Conservation (phyloP, 148 eudicot genomes). For the Talinum fruticosum region DNA sequence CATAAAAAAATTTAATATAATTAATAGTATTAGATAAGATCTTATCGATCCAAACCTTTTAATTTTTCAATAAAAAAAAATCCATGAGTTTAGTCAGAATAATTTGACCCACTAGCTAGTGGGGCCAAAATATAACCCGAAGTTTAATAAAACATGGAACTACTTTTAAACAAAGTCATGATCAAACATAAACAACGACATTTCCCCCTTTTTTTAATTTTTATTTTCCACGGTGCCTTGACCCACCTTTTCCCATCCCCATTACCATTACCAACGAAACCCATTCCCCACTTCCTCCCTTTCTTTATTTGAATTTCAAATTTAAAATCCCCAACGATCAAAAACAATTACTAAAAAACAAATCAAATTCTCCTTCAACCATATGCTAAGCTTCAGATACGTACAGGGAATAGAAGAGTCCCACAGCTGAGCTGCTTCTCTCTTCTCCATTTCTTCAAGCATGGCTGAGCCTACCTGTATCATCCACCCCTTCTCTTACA, state of each 20-base stretch:
- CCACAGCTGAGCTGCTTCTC: neutral
- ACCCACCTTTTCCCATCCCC: constrained; percentile 9
- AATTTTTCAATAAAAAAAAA: neutral
- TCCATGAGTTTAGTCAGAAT: neutral
- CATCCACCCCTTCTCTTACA: constrained; percentile 46
- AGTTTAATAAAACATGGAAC: constrained; percentile 14
- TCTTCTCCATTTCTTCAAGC: constrained; percentile 2
- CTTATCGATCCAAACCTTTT: too few species aligned
- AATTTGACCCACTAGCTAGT: neutral
- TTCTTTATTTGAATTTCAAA: constrained; percentile 43
- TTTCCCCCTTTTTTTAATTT: constrained; percentile 14
- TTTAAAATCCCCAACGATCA: constrained; percentile 15
- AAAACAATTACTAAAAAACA: neutral
- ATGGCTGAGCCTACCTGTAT: constrained; percentile 66
- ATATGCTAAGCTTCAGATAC: neutral
- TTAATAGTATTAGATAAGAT: too few species aligned
- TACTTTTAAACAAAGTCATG: constrained; percentile 13
- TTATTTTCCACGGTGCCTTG: neutral
- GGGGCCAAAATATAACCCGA: constrained; percentile 9
- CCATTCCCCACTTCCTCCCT: constrained; percentile 10
- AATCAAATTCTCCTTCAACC: neutral
- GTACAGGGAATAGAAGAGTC: constrained; percentile 8
- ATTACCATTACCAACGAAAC: constrained; percentile 7
- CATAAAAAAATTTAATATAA: too few species aligned
- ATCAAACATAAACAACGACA: constrained; percentile 23